Evolutionary conservation across 495 filamentous ascomycete genomes (phyloP).

Genomic region (Penicillium pancosmium): DNA sequence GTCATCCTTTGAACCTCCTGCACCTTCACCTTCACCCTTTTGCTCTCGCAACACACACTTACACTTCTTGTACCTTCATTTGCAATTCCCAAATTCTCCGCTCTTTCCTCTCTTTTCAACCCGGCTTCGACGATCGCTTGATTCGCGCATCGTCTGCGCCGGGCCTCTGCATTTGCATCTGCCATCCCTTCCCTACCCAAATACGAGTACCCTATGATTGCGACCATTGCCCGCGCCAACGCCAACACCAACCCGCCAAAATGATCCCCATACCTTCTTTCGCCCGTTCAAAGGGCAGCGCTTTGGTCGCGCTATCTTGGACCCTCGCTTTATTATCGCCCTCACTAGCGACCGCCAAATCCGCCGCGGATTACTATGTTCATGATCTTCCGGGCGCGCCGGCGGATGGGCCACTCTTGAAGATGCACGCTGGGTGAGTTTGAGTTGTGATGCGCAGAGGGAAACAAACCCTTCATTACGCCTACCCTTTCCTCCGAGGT

Average conservation of each 20-base stretch:
- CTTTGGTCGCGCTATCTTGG: slow-evolving; percentile 31
- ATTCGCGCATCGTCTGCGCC: slow-evolving; percentile 16
- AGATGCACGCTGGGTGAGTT: slow-evolving; percentile 97
- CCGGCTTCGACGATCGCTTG: slow-evolving; percentile 24
- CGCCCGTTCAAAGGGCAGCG: slow-evolving; percentile 17
- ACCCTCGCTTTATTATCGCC: slow-evolving; percentile 30
- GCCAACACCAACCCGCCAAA: not conserved
- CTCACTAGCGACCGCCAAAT: slow-evolving; percentile 45
- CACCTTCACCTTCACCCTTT: slow-evolving; percentile 15
- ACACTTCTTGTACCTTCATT: slow-evolving; percentile 19
- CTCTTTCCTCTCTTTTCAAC: slow-evolving; percentile 8
- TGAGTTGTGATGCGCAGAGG: no score
- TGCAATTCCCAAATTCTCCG: slow-evolving; percentile 15
- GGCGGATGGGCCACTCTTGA: slow-evolving; percentile 68
- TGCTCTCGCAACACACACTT: slow-evolving; percentile 25
- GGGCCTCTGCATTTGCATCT: slow-evolving; percentile 12
- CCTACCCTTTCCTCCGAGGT: no score
- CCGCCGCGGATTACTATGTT: slow-evolving; percentile 88
- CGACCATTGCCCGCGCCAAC: not conserved
- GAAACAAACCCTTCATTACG: no score
- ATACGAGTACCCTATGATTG: no score
- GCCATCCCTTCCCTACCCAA: not conserved
- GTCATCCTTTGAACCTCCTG: slow-evolving; percentile 12
- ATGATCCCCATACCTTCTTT: slow-evolving; percentile 28
- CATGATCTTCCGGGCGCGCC: slow-evolving; percentile 83